Percentiles rank a stretch among this genome's conserved stretches.
phyloP scores from a whole-genome alignment of 208 protist species.

The Kentomonas sorsogonicus region DNA sequence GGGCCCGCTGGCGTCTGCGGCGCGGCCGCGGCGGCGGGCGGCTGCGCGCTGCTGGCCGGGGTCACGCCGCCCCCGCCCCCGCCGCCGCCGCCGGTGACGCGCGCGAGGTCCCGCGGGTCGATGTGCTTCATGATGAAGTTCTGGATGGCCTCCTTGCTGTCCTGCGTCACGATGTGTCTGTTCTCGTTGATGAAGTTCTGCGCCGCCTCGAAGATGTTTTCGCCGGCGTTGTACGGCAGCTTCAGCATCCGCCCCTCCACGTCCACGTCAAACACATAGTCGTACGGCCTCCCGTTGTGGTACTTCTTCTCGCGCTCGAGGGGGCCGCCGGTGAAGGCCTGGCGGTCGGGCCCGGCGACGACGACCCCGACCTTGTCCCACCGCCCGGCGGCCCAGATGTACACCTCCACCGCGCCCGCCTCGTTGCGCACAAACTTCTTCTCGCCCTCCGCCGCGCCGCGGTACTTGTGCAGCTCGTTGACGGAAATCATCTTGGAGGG shows the following conservation, averaged over 20 bases:
- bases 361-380: conserved; percentile 94
- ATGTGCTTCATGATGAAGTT: conserved; percentile 86
- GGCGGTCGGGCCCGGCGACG: conserved; percentile 57
- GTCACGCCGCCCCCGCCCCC: conserved; percentile 19
- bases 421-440: conserved; percentile 54
- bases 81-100: conserved; percentile 18
- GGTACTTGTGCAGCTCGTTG: conserved; percentile 29
- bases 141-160: conserved; percentile 89
- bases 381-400: conserved; percentile 46
- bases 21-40: conserved; percentile 6
- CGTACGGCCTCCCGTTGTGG: conserved; percentile 87
- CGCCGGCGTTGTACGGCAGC: conserved; percentile 88
- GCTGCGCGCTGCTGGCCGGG: conserved; percentile 9
- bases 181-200: conserved; percentile 87
- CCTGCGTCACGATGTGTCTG: conserved; percentile 64
- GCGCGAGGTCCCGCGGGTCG: conserved; percentile 34
- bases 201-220: conserved; percentile 84
- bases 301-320: conserved; percentile 54
- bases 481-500: conserved; percentile 26
- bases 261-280: conserved; percentile 95
- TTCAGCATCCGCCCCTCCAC: conserved; percentile 72
- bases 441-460: conserved; percentile 50
- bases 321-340: not conserved
- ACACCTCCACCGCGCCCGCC: conserved; percentile 56
- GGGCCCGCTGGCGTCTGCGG: no score